Conservation (phyloP, 2,329 filamentous ascomycete genomes). For the Mariannaea sp. region DNA sequence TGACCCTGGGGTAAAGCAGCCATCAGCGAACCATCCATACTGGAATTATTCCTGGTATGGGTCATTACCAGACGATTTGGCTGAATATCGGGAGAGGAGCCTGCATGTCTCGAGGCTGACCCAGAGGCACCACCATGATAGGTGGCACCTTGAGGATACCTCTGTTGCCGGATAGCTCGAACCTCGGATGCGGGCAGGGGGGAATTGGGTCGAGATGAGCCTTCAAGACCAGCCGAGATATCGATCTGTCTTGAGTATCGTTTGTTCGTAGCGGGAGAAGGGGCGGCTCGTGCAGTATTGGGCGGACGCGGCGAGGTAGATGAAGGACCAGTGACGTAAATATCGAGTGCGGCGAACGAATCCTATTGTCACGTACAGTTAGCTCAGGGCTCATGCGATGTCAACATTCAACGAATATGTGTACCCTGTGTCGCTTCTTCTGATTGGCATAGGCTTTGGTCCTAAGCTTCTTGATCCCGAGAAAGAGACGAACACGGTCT, state of each 20-base stretch:
- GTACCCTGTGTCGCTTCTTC: conserved; percentile 84
- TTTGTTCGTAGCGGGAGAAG: conserved; percentile 52
- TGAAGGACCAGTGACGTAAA: conserved; percentile 52
- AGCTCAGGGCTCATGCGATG: conserved; percentile 9
- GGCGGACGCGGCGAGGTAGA: conserved; percentile 58
- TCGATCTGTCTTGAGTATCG: conserved; percentile 69
- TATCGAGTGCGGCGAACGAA: conserved; percentile 81
- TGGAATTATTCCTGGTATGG: conserved; percentile 81
- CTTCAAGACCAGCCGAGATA: conserved; percentile 48
- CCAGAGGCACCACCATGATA: conserved; percentile 55
- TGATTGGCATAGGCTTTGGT: conserved; percentile 77
- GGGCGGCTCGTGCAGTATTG: conserved; percentile 57
- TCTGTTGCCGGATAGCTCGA: conserved; percentile 55
- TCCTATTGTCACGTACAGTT: conserved; percentile 59
- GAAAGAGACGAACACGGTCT: conserved; percentile 88
- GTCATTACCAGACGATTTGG: conserved; percentile 65
- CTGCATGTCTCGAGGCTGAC: conserved; percentile 58
- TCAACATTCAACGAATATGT: conserved; percentile 34
- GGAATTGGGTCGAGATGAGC: conserved; percentile 71
- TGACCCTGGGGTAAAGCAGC: conserved; percentile 84
- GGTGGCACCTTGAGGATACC: conserved; percentile 61
- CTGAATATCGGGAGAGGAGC: conserved; percentile 67
- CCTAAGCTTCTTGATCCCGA: conserved; percentile 81
- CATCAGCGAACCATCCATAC: conserved; percentile 84
- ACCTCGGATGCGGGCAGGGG: conserved; percentile 61